These are phyloP conservation scores for Gnetum montanum DNA, from an alignment of 75 land plant genomes.

Conservation along the genomic window DNA sequence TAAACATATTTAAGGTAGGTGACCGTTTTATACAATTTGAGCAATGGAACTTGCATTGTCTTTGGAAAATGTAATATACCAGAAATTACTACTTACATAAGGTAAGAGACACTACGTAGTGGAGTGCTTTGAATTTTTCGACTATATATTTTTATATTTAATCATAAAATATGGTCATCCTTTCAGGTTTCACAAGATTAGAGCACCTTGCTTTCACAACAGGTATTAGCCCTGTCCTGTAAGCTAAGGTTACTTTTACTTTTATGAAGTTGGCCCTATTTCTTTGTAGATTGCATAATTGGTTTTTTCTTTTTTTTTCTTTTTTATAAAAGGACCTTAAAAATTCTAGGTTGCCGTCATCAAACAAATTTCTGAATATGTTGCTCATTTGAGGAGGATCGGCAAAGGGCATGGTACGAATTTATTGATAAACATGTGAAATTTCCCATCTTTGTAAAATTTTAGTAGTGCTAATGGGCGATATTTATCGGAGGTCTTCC, in stretches of 20 bases:
- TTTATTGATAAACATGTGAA: neutral
- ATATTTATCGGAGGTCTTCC: too few relatives aligned
- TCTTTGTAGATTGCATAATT: neutral
- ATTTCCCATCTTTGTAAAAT: neutral
- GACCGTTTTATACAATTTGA: slow-evolving; percentile 3
- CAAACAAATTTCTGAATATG: slow-evolving; percentile 76
- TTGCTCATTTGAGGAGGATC: slow-evolving; percentile 81
- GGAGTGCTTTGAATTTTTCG: neutral
- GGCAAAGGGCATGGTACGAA: slow-evolving; percentile 91
- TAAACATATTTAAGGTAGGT: neutral
- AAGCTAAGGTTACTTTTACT: neutral
- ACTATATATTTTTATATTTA: neutral
- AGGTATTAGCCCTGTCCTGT: slow-evolving; percentile 30
- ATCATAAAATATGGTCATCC: neutral
- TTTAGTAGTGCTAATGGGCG: neutral
- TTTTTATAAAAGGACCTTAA: too few relatives aligned
- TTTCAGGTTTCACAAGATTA: neutral
- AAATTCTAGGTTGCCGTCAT: slow-evolving; percentile 89
- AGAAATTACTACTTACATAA: slow-evolving; percentile 76
- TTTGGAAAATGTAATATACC: slow-evolving; percentile 77
- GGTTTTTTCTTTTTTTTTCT: neutral
- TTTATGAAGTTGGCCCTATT: neutral
- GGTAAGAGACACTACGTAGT: slow-evolving; percentile 23
- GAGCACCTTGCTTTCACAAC: slow-evolving; percentile 57
- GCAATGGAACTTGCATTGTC: slow-evolving; percentile 94